phyloP scores from a whole-genome alignment of 2,329 filamentous ascomycete genomes.

The Leptodontidium sp. region DNA sequence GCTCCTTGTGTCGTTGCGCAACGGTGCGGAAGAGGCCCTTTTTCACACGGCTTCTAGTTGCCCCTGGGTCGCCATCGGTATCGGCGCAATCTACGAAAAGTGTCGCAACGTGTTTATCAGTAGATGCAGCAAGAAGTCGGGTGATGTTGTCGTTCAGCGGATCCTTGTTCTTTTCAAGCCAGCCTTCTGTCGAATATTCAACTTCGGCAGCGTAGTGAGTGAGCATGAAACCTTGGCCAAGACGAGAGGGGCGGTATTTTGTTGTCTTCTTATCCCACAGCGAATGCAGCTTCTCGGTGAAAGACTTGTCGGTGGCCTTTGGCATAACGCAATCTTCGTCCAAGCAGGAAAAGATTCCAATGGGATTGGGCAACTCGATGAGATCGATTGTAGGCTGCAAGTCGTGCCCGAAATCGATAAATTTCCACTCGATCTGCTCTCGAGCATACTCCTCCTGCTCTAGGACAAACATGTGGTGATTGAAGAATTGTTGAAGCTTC shows the following conservation, averaged over 20 bases:
- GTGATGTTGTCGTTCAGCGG: slow-evolving; percentile 98
- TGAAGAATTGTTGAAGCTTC: slow-evolving; percentile 99
- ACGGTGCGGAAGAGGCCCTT: slow-evolving; percentile 97
- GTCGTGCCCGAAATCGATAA: slow-evolving; percentile 98
- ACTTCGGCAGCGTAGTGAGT: slow-evolving; percentile 98
- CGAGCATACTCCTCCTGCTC: slow-evolving; percentile 98
- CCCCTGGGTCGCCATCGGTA: slow-evolving; percentile 74
- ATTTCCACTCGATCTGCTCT: slow-evolving; percentile 99
- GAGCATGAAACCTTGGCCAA: slow-evolving; percentile 91
- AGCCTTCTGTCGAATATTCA: slow-evolving; percentile 93
- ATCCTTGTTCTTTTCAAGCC: slow-evolving; percentile 99
- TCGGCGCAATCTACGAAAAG: slow-evolving; percentile 92
- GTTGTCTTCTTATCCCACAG: slow-evolving; percentile 95
- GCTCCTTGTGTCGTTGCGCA: slow-evolving; percentile 96
- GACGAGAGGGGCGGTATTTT: slow-evolving; percentile 89
- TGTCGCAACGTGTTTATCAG: slow-evolving; percentile 81
- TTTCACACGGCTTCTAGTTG: slow-evolving; percentile 83
- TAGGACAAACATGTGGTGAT: slow-evolving; percentile 99
- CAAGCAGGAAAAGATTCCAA: slow-evolving; percentile 97
- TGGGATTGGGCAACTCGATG: slow-evolving; percentile 94
- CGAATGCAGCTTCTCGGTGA: slow-evolving; percentile 96
- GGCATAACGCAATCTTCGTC: slow-evolving; percentile 99
- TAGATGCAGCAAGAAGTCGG: slow-evolving; percentile 82
- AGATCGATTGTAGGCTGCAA: slow-evolving; percentile 97
- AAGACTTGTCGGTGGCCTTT: slow-evolving; percentile 95